Evolutionary conservation across 352 stramenopile species (phyloP).

Genomic region (Saprolegnia parasitica): DNA sequence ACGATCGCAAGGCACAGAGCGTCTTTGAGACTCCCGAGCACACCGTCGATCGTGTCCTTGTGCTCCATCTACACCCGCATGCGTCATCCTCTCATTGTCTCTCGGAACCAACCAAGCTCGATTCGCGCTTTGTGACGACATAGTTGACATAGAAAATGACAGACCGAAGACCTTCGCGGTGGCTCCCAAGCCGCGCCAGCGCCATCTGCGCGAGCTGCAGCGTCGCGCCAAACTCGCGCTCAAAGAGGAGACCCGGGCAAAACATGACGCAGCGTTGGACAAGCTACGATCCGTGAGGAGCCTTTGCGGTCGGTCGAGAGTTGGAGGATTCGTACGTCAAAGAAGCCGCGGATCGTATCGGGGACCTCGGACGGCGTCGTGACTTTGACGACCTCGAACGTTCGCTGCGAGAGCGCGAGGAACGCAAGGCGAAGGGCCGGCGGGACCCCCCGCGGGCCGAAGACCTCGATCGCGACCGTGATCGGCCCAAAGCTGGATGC

Average conservation of each 20-base stretch:
- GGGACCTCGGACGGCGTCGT: constrained; percentile 13
- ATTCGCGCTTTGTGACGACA: constrained; percentile 20
- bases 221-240: background rate
- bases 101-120: background rate
- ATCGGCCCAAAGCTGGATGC: background rate
- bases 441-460: background rate
- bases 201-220: constrained; percentile 8
- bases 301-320: too few relatives aligned
- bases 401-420: background rate
- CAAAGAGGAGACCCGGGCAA: constrained; percentile 15
- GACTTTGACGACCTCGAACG: background rate
- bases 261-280: constrained; percentile 18
- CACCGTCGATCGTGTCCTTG: constrained; percentile 10
- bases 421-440: background rate
- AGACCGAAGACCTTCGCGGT: constrained; percentile 23
- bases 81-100: background rate
- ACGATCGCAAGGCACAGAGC: constrained; percentile 7
- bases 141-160: constrained; percentile 26
- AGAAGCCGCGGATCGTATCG: constrained; percentile 24
- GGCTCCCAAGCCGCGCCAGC: constrained; percentile 5
- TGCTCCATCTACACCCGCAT: background rate
- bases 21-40: background rate
- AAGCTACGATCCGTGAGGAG: background rate
- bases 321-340: constrained; percentile 2
- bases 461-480: constrained; percentile 15